A percentile compares a stretch with the other conserved stretches of the same genome.
These are phyloP conservation scores for Glycine soja DNA, from an alignment of 306 rosid genomes.

Conservation along the genomic window DNA sequence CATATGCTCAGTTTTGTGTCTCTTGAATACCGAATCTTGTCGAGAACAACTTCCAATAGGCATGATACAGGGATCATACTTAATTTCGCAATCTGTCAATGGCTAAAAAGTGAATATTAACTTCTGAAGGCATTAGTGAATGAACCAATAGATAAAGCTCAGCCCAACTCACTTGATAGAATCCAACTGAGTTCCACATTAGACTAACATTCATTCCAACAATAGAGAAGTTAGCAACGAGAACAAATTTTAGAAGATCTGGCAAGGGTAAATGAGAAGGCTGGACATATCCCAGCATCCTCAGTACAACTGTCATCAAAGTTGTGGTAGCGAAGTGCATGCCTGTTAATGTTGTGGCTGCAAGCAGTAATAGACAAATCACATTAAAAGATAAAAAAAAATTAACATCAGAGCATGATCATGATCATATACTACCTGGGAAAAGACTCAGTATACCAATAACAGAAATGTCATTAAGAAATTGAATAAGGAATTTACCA, in stretches of 20 bases:
- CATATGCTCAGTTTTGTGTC: conserved; percentile 81
- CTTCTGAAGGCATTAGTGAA: conserved; percentile 34
- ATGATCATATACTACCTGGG: too few relatives aligned
- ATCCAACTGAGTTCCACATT: conserved; percentile 96
- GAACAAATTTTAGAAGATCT: conserved; percentile 76
- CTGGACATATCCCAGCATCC: conserved; percentile 77
- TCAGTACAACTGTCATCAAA: conserved; percentile 67
- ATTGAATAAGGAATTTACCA: conserved; percentile 53
- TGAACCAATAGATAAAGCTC: conserved; percentile 34
- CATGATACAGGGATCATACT: conserved; percentile 92
- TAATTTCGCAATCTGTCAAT: conserved; percentile 79
- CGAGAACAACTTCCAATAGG: conserved; percentile 78
- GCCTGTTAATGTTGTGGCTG: conserved; percentile 90
- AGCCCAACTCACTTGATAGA: conserved; percentile 72
- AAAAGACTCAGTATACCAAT: too few relatives aligned
- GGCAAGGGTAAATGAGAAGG: conserved; percentile 69
- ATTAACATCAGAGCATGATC: not conserved
- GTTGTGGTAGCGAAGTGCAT: conserved; percentile 81
- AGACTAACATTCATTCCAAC: conserved; percentile 92
- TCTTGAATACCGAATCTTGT: conserved; percentile 82
- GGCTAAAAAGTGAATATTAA: conserved; percentile 40
- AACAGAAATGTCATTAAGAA: not conserved
- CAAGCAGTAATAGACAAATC: conserved; percentile 37
- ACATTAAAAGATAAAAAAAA: not conserved
- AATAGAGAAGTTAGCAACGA: conserved; percentile 87